These are phyloP conservation scores for Myriosclerotinia duriaeana DNA, from an alignment of 2,329 filamentous ascomycete species.

Conservation along the genomic window DNA sequence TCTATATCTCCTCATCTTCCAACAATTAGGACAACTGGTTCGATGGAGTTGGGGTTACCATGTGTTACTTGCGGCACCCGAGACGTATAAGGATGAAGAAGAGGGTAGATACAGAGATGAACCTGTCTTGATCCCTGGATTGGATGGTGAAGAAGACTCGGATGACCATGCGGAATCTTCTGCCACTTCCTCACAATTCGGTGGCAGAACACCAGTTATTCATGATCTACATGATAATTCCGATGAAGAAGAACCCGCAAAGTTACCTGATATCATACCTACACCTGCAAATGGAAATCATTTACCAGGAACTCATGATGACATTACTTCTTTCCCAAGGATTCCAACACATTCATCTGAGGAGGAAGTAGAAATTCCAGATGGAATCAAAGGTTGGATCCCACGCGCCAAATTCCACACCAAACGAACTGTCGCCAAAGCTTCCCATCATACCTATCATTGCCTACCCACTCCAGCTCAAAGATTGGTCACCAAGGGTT, in stretches of 20 bases:
- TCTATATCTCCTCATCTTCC: slow-evolving; percentile 92
- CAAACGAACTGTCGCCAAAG: slow-evolving; percentile 30
- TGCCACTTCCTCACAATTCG: slow-evolving; percentile 38
- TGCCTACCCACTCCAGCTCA: slow-evolving; percentile 55
- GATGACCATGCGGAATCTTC: slow-evolving; percentile 29
- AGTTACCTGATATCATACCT: slow-evolving; percentile 30
- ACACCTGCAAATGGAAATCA: slow-evolving; percentile 35
- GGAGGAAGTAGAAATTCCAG: slow-evolving; percentile 40
- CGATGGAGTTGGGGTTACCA: slow-evolving; percentile 99
- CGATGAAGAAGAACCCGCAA: slow-evolving; percentile 46
- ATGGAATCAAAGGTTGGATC: slow-evolving; percentile 46
- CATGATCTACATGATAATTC: slow-evolving; percentile 40
- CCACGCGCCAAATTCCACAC: slow-evolving; percentile 43
- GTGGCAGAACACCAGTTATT: slow-evolving; percentile 40
- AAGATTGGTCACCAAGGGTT: slow-evolving; percentile 47
- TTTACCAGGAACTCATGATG: slow-evolving; percentile 30
- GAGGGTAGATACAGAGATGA: slow-evolving; percentile 59
- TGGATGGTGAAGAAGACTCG: slow-evolving; percentile 42
- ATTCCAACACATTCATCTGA: slow-evolving; percentile 44
- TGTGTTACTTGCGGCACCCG: slow-evolving; percentile 83
- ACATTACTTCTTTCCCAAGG: slow-evolving; percentile 63
- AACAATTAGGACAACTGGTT: slow-evolving; percentile 92
- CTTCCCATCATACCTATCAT: slow-evolving; percentile 43
- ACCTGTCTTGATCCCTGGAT: slow-evolving; percentile 49
- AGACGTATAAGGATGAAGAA: slow-evolving; percentile 61